Evolutionary conservation across 108 stramenopile species (phyloP).

Genomic region (Skeletonema tropicum): DNA sequence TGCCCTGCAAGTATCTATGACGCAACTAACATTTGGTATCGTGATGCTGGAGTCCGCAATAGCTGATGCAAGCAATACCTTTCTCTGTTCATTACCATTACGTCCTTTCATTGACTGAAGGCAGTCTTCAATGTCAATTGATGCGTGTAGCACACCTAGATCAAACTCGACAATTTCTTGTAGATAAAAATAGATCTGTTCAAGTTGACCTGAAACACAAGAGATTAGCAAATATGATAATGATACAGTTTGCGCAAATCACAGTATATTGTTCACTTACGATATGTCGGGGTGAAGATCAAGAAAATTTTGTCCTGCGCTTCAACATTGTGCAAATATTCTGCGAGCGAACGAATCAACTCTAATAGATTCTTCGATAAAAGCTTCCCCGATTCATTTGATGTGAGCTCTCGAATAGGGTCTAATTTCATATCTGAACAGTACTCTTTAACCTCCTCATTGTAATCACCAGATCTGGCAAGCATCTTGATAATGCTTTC

Average conservation of each 20-base stretch:
- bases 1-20: conserved; percentile 59
- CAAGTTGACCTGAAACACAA: conserved; percentile 11
- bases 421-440: conserved; percentile 27
- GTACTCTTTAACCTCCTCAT: conserved; percentile 7
- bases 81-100: conserved; percentile 7
- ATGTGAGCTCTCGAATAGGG: conserved; percentile 27
- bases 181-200: conserved; percentile 38
- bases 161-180: conserved; percentile 16
- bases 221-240: neutral
- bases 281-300: conserved; percentile 56
- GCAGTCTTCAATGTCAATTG: conserved; percentile 52
- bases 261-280: neutral
- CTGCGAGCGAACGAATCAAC: conserved; percentile 17
- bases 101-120: conserved; percentile 30
- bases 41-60: conserved; percentile 60
- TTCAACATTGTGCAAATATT: conserved; percentile 25
- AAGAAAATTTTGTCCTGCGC: conserved; percentile 29
- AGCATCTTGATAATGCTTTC: conserved; percentile 37
- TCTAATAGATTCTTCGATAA: conserved; percentile 20
- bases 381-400: conserved; percentile 34
- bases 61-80: conserved; percentile 54
- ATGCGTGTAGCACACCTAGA: conserved; percentile 47
- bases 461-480: neutral
- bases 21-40: conserved; percentile 50
- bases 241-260: neutral